These are phyloP conservation scores for Calonectria fujianensis DNA, from an alignment of 2,329 filamentous ascomycete genomes.

Conservation along the genomic window DNA sequence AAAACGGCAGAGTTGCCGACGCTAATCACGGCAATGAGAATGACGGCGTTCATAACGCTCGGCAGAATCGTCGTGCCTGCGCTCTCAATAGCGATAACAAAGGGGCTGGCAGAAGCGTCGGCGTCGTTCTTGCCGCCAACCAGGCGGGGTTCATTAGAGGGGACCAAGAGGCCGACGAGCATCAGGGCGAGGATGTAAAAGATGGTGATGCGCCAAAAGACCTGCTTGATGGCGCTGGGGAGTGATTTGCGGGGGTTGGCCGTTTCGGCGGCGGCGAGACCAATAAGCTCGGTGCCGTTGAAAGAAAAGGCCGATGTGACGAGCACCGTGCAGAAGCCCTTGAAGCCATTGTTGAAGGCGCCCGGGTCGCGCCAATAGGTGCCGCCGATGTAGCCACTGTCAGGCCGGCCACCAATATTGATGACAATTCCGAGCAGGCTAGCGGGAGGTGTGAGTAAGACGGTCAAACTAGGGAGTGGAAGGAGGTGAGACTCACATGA, in stretches of 20 bases:
- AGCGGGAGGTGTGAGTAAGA: conserved; percentile 39
- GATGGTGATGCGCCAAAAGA: conserved; percentile 94
- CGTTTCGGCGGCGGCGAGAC: conserved; percentile 85
- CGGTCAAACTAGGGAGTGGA: conserved; percentile 3
- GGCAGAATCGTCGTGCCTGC: conserved; percentile 88
- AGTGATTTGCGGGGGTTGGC: conserved; percentile 86
- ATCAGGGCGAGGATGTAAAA: conserved; percentile 93
- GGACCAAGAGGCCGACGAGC: conserved; percentile 88
- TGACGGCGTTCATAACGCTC: conserved; percentile 95
- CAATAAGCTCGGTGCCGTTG: conserved; percentile 84
- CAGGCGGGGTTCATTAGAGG: conserved; percentile 80
- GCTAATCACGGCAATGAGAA: conserved; percentile 91
- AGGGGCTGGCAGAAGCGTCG: conserved; percentile 87
- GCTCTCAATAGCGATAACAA: conserved; percentile 92
- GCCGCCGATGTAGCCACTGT: conserved; percentile 86
- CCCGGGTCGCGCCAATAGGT: conserved; percentile 86
- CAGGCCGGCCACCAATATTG: conserved; percentile 85
- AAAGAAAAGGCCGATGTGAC: conserved; percentile 86
- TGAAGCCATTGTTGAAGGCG: conserved; percentile 88
- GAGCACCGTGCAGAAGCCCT: conserved; percentile 85
- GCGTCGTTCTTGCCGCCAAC: conserved; percentile 72
- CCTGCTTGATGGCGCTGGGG: conserved; percentile 91
- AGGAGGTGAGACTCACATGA: conserved; percentile 79
- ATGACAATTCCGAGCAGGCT: conserved; percentile 90
- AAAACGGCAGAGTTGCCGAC: conserved; percentile 95